A percentile compares a stretch with the other conserved stretches of the same genome.
Evolutionary conservation across 2,329 filamentous ascomycete species (phyloP).

Genomic region (Colletotrichum liriopes): DNA sequence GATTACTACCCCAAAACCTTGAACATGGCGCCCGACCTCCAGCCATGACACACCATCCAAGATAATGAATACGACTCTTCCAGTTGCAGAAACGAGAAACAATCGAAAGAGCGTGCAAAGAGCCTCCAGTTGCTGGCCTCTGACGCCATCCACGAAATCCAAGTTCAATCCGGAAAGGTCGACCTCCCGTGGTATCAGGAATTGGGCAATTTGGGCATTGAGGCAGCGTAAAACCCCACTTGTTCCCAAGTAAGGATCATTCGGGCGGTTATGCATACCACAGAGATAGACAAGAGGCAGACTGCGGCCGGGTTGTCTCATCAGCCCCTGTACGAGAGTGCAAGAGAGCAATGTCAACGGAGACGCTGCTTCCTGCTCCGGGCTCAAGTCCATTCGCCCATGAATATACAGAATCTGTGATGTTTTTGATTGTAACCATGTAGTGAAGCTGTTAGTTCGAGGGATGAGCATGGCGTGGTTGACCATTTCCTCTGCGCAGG

Average conservation of each 20-base stretch:
- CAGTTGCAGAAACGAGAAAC: neutral
- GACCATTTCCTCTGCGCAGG: conserved; percentile 5
- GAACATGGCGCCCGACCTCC: neutral
- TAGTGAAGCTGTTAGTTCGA: neutral
- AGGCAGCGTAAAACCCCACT: conserved; percentile 11
- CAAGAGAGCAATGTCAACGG: conserved; percentile 21
- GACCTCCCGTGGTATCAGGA: conserved; percentile 4
- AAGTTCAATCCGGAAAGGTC: conserved; percentile 21
- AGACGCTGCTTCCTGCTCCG: conserved; percentile 20
- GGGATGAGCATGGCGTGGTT: neutral
- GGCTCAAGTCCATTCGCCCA: conserved; percentile 13
- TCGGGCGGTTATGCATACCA: conserved; percentile 6
- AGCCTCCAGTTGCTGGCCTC: neutral
- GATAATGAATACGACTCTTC: conserved; percentile 11
- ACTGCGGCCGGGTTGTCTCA: neutral
- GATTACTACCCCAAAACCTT: neutral
- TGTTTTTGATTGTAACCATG: conserved; percentile 6
- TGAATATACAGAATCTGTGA: conserved; percentile 14
- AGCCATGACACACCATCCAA: conserved; percentile 18
- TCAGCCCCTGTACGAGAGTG: neutral
- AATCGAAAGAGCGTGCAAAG: conserved; percentile 9
- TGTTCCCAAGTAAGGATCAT: neutral
- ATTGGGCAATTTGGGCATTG: conserved; percentile 9
- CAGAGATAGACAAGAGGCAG: conserved; percentile 23
- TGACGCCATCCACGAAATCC: conserved; percentile 19